These are phyloP conservation scores for Basidiobolus heterosporus DNA, from an alignment of 371 early-diverging fungal genomes.

Conservation along the genomic window DNA sequence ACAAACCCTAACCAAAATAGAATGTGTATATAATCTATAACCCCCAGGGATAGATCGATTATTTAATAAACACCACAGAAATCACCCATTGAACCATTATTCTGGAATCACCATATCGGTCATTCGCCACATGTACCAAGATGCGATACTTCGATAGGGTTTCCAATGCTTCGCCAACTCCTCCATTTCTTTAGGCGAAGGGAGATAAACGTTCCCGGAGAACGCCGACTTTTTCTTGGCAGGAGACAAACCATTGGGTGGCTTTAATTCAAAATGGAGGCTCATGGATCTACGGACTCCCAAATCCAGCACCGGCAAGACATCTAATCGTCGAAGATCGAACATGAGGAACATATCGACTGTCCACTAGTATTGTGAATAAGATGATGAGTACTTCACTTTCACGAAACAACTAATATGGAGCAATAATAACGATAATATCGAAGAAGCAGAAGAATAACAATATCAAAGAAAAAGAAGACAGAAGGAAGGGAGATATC, in stretches of 20 bases:
- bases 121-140: slow-evolving; percentile 47
- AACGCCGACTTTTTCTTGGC: slow-evolving; percentile 9
- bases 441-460: too few species aligned
- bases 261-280: slow-evolving; percentile 23
- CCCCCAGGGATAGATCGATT: too few species aligned
- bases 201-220: neutral
- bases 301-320: slow-evolving; percentile 42
- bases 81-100: neutral
- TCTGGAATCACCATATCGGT: slow-evolving; percentile 16
- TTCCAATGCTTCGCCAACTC: slow-evolving; percentile 30
- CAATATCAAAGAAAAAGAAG: too few species aligned
- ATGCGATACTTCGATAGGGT: slow-evolving; percentile 42
- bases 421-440: too few species aligned
- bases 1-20: too few species aligned
- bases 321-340: slow-evolving; percentile 32
- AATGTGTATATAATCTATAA: too few species aligned
- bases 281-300: slow-evolving; percentile 41
- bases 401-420: too few species aligned
- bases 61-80: too few species aligned
- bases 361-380: slow-evolving; percentile 37
- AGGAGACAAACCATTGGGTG: neutral
- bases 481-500: too few species aligned
- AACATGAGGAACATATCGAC: slow-evolving; percentile 56
- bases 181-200: slow-evolving; percentile 16
- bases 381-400: too few species aligned